phyloP scores from a whole-genome alignment of 306 rosid species.

The Trichosanthes truncata region DNA sequence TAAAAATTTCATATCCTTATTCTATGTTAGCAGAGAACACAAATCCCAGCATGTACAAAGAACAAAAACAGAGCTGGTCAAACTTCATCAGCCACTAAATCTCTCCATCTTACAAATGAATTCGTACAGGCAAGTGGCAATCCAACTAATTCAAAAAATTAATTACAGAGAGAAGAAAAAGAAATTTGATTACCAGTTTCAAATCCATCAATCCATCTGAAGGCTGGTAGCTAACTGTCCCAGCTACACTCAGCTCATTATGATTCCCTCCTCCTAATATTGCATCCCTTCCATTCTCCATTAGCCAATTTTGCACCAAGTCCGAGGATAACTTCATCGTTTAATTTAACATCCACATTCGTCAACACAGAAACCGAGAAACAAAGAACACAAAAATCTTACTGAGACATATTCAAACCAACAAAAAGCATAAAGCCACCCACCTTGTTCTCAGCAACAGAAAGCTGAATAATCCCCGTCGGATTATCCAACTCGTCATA shows the following conservation, averaged over 20 bases:
- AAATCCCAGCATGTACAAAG: not conserved
- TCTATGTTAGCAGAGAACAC: not conserved
- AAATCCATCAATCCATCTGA: constrained; percentile 38
- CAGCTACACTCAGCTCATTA: constrained; percentile 21
- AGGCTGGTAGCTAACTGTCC: constrained; percentile 37
- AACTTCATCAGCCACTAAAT: not conserved
- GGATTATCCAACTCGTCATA: constrained; percentile 52
- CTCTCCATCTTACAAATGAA: not conserved
- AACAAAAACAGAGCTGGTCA: not conserved
- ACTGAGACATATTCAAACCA: constrained; percentile 1
- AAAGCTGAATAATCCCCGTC: constrained; percentile 62
- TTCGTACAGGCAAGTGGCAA: not conserved
- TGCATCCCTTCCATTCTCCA: constrained; percentile 36
- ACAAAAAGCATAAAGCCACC: constrained; percentile 16
- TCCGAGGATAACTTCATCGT: constrained; percentile 51
- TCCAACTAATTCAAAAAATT: not conserved
- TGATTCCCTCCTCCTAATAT: constrained; percentile 26
- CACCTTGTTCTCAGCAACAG: constrained; percentile 61
- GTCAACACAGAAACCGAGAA: not conserved
- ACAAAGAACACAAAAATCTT: not conserved
- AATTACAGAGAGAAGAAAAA: not conserved
- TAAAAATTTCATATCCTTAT: not conserved
- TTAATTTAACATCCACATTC: not conserved
- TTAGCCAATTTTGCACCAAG: constrained; percentile 57
- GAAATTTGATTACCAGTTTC: constrained; percentile 30